phyloP scores from a whole-genome alignment of 345 rosid species.

The Xanthoceras sorbifolium region DNA sequence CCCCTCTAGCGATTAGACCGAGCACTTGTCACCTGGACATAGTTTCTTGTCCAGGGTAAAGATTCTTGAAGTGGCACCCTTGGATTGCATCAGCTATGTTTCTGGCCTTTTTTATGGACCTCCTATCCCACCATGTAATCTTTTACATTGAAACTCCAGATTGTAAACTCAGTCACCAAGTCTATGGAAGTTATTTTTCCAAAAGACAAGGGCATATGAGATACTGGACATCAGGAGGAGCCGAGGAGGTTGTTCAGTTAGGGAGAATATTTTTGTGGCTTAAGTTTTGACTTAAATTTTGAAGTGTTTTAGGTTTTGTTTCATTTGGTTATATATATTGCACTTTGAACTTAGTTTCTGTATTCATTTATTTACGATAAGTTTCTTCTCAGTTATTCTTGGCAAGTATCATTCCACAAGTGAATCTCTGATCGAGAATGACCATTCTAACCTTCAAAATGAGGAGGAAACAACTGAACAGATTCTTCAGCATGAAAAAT shows the following conservation, averaged over 20 bases:
- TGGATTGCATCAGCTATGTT: not conserved
- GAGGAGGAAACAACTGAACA: constrained; percentile 59
- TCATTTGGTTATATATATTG: not conserved
- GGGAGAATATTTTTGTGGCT: not conserved
- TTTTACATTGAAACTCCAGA: not conserved
- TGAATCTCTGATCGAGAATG: constrained; percentile 26
- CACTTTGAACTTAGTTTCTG: constrained; percentile 6
- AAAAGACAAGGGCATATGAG: not conserved
- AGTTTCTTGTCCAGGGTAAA: not conserved
- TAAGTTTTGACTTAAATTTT: too few species aligned
- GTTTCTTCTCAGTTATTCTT: constrained; percentile 51
- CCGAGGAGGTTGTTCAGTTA: not conserved
- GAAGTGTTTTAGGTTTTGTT: not conserved
- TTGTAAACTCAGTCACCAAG: not conserved
- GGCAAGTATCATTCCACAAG: constrained; percentile 58
- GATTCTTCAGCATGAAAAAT: constrained; percentile 52
- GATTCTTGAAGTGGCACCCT: not conserved
- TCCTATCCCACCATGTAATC: not conserved
- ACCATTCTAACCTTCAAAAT: constrained; percentile 39
- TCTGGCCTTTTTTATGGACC: not conserved
- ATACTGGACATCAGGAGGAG: not conserved
- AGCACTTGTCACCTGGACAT: not conserved
- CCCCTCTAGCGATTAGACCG: not conserved
- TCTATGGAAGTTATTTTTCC: not conserved
- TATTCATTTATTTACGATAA: constrained; percentile 8